Base-by-base conservation (phyloP, 2,329 filamentous ascomycete genomes). In the Nectriaceae sp. region DNA sequence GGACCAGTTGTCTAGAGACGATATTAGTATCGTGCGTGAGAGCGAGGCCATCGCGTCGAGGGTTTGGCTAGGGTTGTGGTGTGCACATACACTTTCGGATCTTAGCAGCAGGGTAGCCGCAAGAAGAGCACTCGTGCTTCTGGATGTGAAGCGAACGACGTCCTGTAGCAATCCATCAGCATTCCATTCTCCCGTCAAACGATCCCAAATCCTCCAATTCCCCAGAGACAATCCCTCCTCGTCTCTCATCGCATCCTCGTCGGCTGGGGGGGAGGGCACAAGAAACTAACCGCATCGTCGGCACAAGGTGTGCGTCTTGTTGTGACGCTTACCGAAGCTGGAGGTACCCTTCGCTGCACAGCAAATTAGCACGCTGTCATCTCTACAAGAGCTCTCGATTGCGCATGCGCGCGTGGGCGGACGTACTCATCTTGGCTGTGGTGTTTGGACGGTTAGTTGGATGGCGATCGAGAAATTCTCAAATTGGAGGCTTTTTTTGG, bases 231-330 rank as follows among this genome's bases (percentile, higher is more conserved):
- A 49, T 52, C 55, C 50, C 41, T 54, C 44, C 33, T 31, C 33
- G 13, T 21, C 5, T 29, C 5, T 39, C 24, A 31, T 54, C 48
- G 52, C 50, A 36, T 49, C 19, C 21, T 39, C 40, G 42, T 42
- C 21, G 40, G n/a, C n/a, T n/a, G 36, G 40, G 21, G 37, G 21
- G 42, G 43, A 50, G 52, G 53, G 52, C 46, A 55, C 18, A 44
- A 45, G 20, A 57, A 46, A 90, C 89, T 84, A 79, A 94, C 90
- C 92, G 85, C 91, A 97, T 81, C 92, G 92, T 85, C 92, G 88
- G 89, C 92, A 97, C 78, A 97, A 82, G 76, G 88, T 91, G 87
- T 97, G 92, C 83, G 91, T 90, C 87, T 96, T 96, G 86, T 93
- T 96, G 84, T 95, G 90, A 85, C 90, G 74, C 71, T 78, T 78